Percentiles rank a stretch among this genome's conserved stretches.
phyloP scores from a whole-genome alignment of 2,329 filamentous ascomycete genomes.

The Nemania serpens region DNA sequence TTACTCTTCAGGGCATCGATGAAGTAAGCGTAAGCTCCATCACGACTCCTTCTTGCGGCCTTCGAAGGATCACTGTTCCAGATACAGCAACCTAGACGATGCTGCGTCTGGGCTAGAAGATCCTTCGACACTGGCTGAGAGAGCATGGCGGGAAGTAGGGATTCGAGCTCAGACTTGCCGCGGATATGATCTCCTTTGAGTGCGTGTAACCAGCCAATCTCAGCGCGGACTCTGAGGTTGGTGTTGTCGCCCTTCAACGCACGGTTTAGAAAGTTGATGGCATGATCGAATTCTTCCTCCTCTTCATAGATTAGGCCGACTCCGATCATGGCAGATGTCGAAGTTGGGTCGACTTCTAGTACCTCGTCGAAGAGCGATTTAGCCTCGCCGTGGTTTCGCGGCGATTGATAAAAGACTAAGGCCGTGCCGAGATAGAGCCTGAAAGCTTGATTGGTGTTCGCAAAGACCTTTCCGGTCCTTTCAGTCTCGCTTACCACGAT shows the following conservation, averaged over 20 bases:
- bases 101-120: slow-evolving; percentile 82
- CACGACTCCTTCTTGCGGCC: slow-evolving; percentile 76
- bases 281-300: slow-evolving; percentile 83
- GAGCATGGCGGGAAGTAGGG: slow-evolving; percentile 65
- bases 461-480: slow-evolving; percentile 71
- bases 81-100: slow-evolving; percentile 83
- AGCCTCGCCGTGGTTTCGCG: slow-evolving; percentile 86
- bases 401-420: slow-evolving; percentile 86
- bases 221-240: slow-evolving; percentile 80
- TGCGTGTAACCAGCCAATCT: slow-evolving; percentile 91
- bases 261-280: slow-evolving; percentile 77
- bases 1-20: slow-evolving; percentile 84
- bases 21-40: slow-evolving; percentile 82
- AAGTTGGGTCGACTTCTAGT: slow-evolving; percentile 73
- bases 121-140: slow-evolving; percentile 63
- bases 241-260: slow-evolving; percentile 73
- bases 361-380: slow-evolving; percentile 84
- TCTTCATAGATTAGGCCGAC: slow-evolving; percentile 92
- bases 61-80: slow-evolving; percentile 83
- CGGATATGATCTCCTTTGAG: slow-evolving; percentile 74
- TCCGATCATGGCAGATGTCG: slow-evolving; percentile 82
- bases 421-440: slow-evolving; percentile 83
- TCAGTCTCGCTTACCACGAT: slow-evolving; percentile 63
- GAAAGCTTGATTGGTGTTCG: slow-evolving; percentile 73
- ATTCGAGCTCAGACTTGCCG: slow-evolving; percentile 72